phyloP scores from a whole-genome alignment of 2,329 filamentous ascomycete species.

The Chaetomium strumarium region DNA sequence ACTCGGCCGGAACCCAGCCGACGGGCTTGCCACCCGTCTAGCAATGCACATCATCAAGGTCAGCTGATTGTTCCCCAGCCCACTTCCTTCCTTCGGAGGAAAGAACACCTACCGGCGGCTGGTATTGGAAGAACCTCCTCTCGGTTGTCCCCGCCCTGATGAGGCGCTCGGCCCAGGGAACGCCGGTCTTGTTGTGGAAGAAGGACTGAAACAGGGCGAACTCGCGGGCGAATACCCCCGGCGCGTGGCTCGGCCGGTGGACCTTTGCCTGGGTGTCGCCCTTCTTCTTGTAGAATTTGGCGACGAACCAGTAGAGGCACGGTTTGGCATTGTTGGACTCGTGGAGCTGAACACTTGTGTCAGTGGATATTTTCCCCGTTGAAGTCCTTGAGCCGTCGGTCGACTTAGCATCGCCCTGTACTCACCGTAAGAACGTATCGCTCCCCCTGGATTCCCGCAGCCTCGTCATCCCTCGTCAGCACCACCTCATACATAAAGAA shows the following conservation, averaged over 20 bases:
- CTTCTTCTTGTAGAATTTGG: slow-evolving; percentile 42
- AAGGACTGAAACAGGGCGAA: slow-evolving; percentile 48
- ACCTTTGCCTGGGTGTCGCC: slow-evolving; percentile 33
- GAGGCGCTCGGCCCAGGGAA: slow-evolving; percentile 54
- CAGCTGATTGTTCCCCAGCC: too few species aligned
- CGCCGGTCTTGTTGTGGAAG: slow-evolving; percentile 52
- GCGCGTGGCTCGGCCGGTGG: slow-evolving; percentile 35
- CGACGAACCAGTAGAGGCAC: slow-evolving; percentile 55
- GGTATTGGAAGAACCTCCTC: slow-evolving; percentile 37
- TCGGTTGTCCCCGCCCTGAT: slow-evolving; percentile 28
- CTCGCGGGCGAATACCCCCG: slow-evolving; percentile 38
- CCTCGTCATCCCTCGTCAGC: slow-evolving; percentile 48
- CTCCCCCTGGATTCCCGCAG: slow-evolving; percentile 45
- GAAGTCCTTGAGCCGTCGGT: not conserved
- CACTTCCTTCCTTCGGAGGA: not conserved
- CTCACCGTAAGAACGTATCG: slow-evolving; percentile 56
- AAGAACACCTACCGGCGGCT: slow-evolving; percentile 38
- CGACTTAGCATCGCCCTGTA: slow-evolving; percentile 7
- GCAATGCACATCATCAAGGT: not conserved
- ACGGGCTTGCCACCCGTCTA: slow-evolving; percentile 26
- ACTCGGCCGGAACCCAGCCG: slow-evolving; percentile 22
- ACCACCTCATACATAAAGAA: slow-evolving; percentile 40
- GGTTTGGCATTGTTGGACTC: slow-evolving; percentile 55
- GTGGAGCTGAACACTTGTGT: slow-evolving; percentile 48
- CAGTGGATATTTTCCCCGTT: not conserved